A percentile compares a stretch with the other conserved stretches of the same genome.
phyloP scores from a whole-genome alignment of 768 basidiomycete species.

The Fistulinella prunicolor region DNA sequence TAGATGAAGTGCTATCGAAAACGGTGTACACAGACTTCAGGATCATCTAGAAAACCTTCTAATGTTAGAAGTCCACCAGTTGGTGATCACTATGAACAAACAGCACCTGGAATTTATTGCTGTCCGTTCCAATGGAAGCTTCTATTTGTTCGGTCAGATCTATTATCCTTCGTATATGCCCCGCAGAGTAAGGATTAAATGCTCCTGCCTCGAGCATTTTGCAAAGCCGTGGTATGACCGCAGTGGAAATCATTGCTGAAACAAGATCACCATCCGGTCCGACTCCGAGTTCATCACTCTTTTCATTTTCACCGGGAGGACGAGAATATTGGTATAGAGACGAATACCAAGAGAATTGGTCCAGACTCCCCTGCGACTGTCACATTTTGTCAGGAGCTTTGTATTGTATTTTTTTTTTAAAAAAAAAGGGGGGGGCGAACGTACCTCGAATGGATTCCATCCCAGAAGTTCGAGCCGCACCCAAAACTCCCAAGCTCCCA shows the following conservation, averaged over 20 bases:
- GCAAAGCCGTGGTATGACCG: constrained; percentile 70
- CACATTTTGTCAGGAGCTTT: constrained; percentile 4
- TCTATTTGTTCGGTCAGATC: constrained; percentile 82
- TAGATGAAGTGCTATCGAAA: constrained; percentile 57
- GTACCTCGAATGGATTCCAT: constrained; percentile 85
- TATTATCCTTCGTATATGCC: constrained; percentile 56
- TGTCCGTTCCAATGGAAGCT: constrained; percentile 62
- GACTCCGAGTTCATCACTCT: constrained; percentile 53
- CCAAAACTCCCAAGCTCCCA: constrained; percentile 95
- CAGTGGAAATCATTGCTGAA: constrained; percentile 83
- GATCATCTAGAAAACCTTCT: constrained; percentile 42
- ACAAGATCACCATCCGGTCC: constrained; percentile 87
- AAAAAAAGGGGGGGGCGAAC: constrained; percentile 17
- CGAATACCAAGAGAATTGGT: constrained; percentile 83
- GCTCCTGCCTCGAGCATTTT: constrained; percentile 77
- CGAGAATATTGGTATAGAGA: constrained; percentile 73
- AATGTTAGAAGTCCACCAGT: constrained; percentile 10
- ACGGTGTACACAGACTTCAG: constrained; percentile 48
- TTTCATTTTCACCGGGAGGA: constrained; percentile 40
- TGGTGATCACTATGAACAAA: not conserved
- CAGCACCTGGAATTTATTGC: constrained; percentile 61
- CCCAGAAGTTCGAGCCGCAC: constrained; percentile 79
- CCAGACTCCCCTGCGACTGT: constrained; percentile 55
- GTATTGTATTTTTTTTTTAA: too few species aligned
- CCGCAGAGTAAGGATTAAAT: constrained; percentile 76